A percentile compares a stretch with the other conserved stretches of the same genome.
These are phyloP conservation scores for Lentinus tigrinus DNA, from an alignment of 768 basidiomycete species.

Conservation along the genomic window DNA sequence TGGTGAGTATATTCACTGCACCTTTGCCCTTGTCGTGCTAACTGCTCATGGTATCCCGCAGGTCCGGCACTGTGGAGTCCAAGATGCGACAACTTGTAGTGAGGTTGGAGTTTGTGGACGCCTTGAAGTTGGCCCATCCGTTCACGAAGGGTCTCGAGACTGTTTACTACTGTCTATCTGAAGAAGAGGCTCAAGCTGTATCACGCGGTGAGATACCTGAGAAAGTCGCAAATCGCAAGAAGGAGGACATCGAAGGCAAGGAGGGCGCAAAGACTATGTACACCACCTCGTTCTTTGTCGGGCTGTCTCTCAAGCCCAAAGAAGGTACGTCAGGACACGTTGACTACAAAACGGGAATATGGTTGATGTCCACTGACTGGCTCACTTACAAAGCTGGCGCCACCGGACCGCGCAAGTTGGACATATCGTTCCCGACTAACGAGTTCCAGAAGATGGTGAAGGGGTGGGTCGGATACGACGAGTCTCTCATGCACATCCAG, in stretches of 20 bases:
- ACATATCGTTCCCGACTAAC: slow-evolving; percentile 95
- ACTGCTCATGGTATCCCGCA: slow-evolving; percentile 25
- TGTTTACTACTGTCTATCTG: slow-evolving; percentile 76
- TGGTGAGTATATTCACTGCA: slow-evolving; percentile 55
- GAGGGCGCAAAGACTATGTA: slow-evolving; percentile 78
- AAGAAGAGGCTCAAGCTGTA: slow-evolving; percentile 87
- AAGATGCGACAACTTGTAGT: slow-evolving; percentile 93
- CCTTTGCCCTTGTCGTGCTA: not conserved
- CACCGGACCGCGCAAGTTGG: slow-evolving; percentile 77
- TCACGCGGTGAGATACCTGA: slow-evolving; percentile 85
- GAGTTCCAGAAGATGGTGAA: slow-evolving; percentile 94
- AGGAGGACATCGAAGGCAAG: slow-evolving; percentile 75
- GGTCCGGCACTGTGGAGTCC: slow-evolving; percentile 97
- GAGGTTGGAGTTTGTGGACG: slow-evolving; percentile 95
- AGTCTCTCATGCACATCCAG: slow-evolving; percentile 87
- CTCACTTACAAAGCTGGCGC: slow-evolving; percentile 55
- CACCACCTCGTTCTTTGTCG: slow-evolving; percentile 95
- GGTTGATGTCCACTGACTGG: not conserved
- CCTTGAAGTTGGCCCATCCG: slow-evolving; percentile 89
- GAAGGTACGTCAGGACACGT: slow-evolving; percentile 57
- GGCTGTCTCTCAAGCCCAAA: slow-evolving; percentile 90
- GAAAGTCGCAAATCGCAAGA: slow-evolving; percentile 65
- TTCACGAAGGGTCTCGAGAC: slow-evolving; percentile 93
- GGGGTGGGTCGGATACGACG: slow-evolving; percentile 93
- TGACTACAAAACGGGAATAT: no score